phyloP scores from a whole-genome alignment of 108 stramenopile genomes.

The Seminavis robusta region DNA sequence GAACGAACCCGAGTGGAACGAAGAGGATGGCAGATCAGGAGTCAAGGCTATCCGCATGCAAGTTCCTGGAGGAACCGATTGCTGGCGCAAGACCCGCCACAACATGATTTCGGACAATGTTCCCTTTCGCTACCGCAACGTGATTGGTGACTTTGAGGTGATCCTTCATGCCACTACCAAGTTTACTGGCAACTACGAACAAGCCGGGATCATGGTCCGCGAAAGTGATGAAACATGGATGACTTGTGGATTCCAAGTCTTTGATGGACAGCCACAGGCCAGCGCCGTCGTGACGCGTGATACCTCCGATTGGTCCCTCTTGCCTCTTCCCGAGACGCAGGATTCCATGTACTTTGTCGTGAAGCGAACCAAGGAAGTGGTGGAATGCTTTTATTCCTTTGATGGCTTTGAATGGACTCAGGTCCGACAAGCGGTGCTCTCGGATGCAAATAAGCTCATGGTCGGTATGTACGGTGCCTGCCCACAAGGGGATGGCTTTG shows the following conservation, averaged over 20 bases:
- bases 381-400: slow-evolving; percentile 38
- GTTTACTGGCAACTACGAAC: slow-evolving; percentile 39
- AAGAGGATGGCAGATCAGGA: too few species aligned
- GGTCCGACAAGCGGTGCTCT: slow-evolving; percentile 36
- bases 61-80: slow-evolving; percentile 31
- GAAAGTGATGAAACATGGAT: slow-evolving; percentile 43
- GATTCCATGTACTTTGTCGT: slow-evolving; percentile 40
- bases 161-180: slow-evolving; percentile 21
- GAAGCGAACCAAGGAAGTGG: slow-evolving; percentile 27
- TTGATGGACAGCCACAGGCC: slow-evolving; percentile 29
- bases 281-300: slow-evolving; percentile 40
- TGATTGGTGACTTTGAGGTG: slow-evolving; percentile 49
- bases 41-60: too few species aligned
- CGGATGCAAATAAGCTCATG: slow-evolving; percentile 23
- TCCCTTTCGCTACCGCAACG: slow-evolving; percentile 41
- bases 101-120: slow-evolving; percentile 35
- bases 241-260: slow-evolving; percentile 33
- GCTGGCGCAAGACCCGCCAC: slow-evolving; percentile 40
- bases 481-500: slow-evolving; percentile 32
- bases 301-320: slow-evolving; percentile 36
- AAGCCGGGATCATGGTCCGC: slow-evolving; percentile 53
- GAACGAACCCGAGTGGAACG: too few species aligned
- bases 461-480: slow-evolving; percentile 40
- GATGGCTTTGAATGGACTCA: slow-evolving; percentile 42
- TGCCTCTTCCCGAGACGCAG: slow-evolving; percentile 25